These are phyloP conservation scores for Aspergillus sp. DNA, from an alignment of 2,329 filamentous ascomycete species.

Conservation along the genomic window DNA sequence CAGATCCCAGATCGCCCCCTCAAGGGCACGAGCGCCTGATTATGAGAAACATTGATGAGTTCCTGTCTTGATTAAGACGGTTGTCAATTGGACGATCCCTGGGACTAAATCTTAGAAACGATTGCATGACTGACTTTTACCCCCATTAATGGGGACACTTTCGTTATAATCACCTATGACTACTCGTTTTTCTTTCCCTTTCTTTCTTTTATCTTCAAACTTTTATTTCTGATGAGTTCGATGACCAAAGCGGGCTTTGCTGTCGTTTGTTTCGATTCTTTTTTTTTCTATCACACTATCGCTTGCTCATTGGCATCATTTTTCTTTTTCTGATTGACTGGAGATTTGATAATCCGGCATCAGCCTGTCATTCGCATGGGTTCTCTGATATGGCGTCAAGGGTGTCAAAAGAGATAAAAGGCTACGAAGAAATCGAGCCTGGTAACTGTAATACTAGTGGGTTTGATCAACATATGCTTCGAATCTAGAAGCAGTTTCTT, in stretches of 20 bases:
- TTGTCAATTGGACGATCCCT: background rate
- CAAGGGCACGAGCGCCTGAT: conserved; percentile 34
- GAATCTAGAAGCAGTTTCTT: too few relatives aligned
- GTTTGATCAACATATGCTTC: background rate
- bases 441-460: conserved; percentile 33
- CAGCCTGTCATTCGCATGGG: background rate
- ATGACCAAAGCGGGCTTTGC: conserved; percentile 42
- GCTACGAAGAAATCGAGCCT: conserved; percentile 13
- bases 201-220: conserved; percentile 5
- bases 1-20: conserved; percentile 38
- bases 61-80: conserved; percentile 28
- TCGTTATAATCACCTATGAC: conserved; percentile 2
- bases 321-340: background rate
- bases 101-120: conserved; percentile 17
- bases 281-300: conserved; percentile 5
- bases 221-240: conserved; percentile 22
- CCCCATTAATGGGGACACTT: conserved; percentile 12
- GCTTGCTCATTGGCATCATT: conserved; percentile 10
- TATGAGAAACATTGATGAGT: conserved; percentile 43
- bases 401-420: conserved; percentile 20
- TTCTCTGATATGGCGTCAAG: conserved; percentile 17
- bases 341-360: background rate
- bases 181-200: conserved; percentile 3
- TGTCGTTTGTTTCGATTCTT: conserved; percentile 20
- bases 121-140: conserved; percentile 21